phyloP scores from a whole-genome alignment of 2,329 filamentous ascomycete genomes.

The Cryoendolithus antarcticus region DNA sequence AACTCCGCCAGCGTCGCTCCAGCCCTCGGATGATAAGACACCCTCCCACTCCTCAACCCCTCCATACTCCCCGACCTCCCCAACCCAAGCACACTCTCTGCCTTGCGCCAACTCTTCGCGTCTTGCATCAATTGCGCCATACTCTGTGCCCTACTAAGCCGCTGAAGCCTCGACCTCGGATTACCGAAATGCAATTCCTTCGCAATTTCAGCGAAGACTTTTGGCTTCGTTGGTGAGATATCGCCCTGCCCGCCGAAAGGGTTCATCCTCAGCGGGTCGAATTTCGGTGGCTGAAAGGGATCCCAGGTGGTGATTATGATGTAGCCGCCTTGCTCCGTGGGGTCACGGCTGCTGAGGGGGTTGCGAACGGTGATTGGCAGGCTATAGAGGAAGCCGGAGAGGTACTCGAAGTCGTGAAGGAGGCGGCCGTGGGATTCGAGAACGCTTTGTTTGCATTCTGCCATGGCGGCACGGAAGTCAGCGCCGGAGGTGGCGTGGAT shows the following conservation, averaged over 20 bases:
- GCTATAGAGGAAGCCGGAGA: conserved; percentile 12
- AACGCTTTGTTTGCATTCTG: conserved; percentile 9
- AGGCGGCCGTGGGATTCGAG: conserved; percentile 8
- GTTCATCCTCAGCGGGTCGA: conserved; percentile 8
- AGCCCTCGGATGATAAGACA: not conserved
- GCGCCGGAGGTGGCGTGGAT: conserved; percentile 7
- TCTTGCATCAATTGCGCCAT: not conserved
- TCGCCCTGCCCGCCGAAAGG: not conserved
- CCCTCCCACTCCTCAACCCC: not conserved
- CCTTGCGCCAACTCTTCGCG: not conserved
- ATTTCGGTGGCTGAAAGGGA: conserved; percentile 6
- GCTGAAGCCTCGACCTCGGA: too few species aligned
- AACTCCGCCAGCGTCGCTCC: not conserved
- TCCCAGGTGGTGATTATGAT: conserved; percentile 7
- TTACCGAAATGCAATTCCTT: not conserved
- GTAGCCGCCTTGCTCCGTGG: conserved; percentile 3
- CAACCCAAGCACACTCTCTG: not conserved
- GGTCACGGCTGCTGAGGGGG: conserved; percentile 5
- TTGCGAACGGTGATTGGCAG: conserved; percentile 5
- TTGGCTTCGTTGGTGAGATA: not conserved
- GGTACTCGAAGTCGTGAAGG: conserved; percentile 8
- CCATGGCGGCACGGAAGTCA: conserved; percentile 7
- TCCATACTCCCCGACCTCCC: not conserved
- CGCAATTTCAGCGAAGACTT: not conserved
- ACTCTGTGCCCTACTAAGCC: not conserved